Conservation (phyloP, 352 stramenopile species). For the Globisporangium irregulare region DNA sequence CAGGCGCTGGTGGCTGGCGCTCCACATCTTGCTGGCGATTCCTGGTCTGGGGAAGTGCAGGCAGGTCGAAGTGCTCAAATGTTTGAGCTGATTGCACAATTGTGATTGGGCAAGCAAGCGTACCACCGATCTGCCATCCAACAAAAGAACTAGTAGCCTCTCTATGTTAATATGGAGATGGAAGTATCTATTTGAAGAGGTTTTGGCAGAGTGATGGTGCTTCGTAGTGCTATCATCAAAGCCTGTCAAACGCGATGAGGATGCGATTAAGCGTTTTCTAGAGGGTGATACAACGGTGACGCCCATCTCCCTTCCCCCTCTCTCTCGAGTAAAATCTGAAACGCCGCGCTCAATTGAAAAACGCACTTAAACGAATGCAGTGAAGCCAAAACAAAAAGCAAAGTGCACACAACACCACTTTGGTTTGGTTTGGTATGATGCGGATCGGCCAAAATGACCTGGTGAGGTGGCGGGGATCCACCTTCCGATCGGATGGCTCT, state of each 20-base stretch:
- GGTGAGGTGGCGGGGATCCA: too few relatives aligned
- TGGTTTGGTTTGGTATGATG: too few relatives aligned
- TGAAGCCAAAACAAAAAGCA: background rate
- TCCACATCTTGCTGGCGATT: conserved; percentile 17
- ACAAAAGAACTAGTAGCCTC: background rate
- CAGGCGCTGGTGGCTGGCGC: conserved; percentile 6
- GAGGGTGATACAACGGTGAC: background rate
- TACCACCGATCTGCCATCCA: background rate
- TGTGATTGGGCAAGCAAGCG: background rate
- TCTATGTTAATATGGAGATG: too few relatives aligned
- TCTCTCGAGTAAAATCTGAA: background rate
- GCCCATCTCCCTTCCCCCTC: background rate
- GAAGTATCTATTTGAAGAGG: too few relatives aligned
- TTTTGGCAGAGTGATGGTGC: too few relatives aligned
- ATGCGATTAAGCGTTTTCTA: background rate
- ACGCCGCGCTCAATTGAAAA: background rate
- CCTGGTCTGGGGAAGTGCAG: background rate
- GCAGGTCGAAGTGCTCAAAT: background rate
- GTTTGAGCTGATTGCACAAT: conserved; percentile 7
- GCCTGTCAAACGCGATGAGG: background rate
- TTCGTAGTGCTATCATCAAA: background rate
- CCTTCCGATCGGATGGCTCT: background rate
- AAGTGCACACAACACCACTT: background rate
- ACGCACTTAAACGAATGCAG: background rate
- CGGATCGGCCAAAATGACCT: background rate